Evolutionary conservation across 1,284 basidiomycete genomes (phyloP).

Genomic region (Coniferiporia weirii): DNA sequence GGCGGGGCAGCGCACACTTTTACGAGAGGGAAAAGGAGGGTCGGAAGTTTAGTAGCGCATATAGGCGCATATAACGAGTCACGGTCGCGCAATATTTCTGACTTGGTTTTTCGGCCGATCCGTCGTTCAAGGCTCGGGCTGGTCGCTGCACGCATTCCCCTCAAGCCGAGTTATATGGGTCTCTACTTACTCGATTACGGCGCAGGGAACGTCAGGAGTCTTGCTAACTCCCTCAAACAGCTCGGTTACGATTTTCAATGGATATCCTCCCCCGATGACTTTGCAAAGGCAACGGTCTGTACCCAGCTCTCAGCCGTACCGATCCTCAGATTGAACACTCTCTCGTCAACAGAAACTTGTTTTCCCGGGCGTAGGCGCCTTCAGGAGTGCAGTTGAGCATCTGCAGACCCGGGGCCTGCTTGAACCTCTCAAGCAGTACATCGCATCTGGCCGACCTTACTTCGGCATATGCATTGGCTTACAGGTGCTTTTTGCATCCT

Average conservation of each 20-base stretch:
- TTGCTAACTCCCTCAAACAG: conserved; percentile 87
- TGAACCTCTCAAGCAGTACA: conserved; percentile 80
- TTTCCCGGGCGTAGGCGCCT: conserved; percentile 98
- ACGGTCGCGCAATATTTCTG: background rate
- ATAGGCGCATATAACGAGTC: background rate
- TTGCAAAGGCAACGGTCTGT: conserved; percentile 86
- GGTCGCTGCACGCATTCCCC: conserved; percentile 2
- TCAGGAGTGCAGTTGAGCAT: conserved; percentile 82
- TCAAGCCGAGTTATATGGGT: conserved; percentile 38
- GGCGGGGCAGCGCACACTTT: background rate
- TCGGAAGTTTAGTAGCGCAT: background rate
- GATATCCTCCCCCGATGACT: conserved; percentile 83
- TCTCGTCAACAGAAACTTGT: conserved; percentile 70
- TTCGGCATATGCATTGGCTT: conserved; percentile 98
- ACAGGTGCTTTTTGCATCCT: conserved; percentile 90
- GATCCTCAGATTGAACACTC: conserved; percentile 18
- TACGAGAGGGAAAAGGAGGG: background rate
- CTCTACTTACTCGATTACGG: conserved; percentile 94
- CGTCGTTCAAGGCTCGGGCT: background rate
- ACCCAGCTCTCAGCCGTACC: background rate
- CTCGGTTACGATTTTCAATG: conserved; percentile 90
- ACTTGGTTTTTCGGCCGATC: background rate
- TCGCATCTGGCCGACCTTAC: conserved; percentile 88
- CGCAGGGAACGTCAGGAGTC: conserved; percentile 90
- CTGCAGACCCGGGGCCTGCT: conserved; percentile 73